Evolutionary conservation across 164 flowering plant species (phyloP).

Genomic region (Chimonanthus praecox): DNA sequence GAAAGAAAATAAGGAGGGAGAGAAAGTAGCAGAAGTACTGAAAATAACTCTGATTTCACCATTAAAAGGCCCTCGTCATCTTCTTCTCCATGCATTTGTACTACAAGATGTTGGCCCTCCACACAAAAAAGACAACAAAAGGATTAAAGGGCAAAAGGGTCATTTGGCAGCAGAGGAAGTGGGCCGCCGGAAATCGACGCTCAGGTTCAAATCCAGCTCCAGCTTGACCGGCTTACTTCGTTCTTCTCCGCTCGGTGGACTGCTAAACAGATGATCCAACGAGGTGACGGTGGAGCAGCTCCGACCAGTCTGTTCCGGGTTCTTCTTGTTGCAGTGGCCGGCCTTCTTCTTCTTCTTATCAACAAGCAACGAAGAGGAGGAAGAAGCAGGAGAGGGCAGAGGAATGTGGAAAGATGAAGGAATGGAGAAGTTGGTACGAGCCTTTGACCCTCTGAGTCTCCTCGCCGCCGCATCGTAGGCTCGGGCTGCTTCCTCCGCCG

Average conservation of each 20-base stretch:
- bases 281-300: slow-evolving; percentile 56
- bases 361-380: slow-evolving; percentile 13
- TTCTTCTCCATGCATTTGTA: background rate
- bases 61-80: background rate
- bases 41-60: no score
- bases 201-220: slow-evolving; percentile 45
- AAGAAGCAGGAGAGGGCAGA: slow-evolving; percentile 16
- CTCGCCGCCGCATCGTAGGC: slow-evolving; percentile 92
- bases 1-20: background rate
- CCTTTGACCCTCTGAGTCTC: slow-evolving; percentile 72
- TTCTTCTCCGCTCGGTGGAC: background rate
- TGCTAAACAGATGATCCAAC: slow-evolving; percentile 43
- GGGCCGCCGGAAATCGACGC: slow-evolving; percentile 7
- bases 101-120: background rate
- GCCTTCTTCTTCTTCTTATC: slow-evolving; percentile 1
- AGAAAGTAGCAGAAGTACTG: background rate
- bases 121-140: background rate
- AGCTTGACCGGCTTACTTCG: slow-evolving; percentile 9
- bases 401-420: slow-evolving; percentile 25
- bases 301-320: slow-evolving; percentile 9
- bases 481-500: slow-evolving; percentile 90
- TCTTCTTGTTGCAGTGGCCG: slow-evolving; percentile 2
- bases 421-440: slow-evolving; percentile 66
- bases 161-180: background rate
- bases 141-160: background rate